Evolutionary conservation across 441 rosid species (phyloP).

Genomic region (Iberis amara): DNA sequence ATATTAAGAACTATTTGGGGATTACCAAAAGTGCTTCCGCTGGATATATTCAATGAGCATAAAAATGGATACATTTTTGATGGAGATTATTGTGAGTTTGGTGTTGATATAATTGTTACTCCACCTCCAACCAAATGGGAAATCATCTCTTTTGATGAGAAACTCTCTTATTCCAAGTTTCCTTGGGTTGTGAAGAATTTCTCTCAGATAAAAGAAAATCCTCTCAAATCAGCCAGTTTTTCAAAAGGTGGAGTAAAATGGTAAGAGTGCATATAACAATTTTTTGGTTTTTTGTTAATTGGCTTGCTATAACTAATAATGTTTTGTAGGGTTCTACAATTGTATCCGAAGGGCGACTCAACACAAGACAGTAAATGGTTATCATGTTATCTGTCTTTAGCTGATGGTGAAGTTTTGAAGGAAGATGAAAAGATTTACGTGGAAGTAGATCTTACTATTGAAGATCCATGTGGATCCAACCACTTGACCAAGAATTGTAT

Average conservation of each 20-base stretch:
- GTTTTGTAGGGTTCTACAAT: slow-evolving; percentile 2
- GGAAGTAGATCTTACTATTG: no score
- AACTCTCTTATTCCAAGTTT: background rate
- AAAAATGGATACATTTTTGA: slow-evolving; percentile 8
- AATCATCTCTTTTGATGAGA: slow-evolving; percentile 10
- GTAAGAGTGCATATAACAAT: background rate
- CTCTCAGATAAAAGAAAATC: background rate
- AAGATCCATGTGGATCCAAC: no score
- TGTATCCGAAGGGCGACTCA: slow-evolving; percentile 15
- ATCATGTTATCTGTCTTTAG: no score
- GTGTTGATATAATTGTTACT: slow-evolving; percentile 23
- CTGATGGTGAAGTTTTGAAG: no score
- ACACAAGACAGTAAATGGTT: no score
- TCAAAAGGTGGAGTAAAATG: slow-evolving; percentile 2
- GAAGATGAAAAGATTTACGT: no score
- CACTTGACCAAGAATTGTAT: no score
- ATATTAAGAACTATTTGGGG: slow-evolving; percentile 4
- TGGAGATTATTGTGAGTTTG: slow-evolving; percentile 21
- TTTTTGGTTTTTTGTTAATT: background rate
- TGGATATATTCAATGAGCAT: slow-evolving; percentile 7
- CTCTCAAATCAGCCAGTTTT: background rate
- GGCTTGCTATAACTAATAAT: background rate
- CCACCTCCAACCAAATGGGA: slow-evolving; percentile 10
- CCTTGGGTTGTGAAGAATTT: slow-evolving; percentile 14
- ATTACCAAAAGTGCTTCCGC: background rate